phyloP scores from a whole-genome alignment of 2,329 filamentous ascomycete genomes.

The Mycocentrospora acerina region DNA sequence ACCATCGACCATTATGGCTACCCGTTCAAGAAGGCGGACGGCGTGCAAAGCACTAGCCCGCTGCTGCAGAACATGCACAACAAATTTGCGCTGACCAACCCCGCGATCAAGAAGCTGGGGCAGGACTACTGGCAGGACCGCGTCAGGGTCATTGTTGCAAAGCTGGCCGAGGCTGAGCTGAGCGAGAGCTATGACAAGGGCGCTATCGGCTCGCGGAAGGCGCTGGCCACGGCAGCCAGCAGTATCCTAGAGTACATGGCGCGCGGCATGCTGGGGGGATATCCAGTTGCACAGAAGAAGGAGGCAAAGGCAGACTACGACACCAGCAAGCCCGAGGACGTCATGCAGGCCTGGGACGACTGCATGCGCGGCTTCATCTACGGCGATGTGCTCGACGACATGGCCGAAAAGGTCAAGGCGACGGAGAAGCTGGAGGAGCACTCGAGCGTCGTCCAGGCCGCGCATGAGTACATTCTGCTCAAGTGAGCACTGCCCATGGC shows the following conservation, averaged over 20 bases:
- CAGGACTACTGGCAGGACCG: conserved; percentile 47
- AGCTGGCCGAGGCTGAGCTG: conserved; percentile 65
- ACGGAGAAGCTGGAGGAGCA: conserved; percentile 66
- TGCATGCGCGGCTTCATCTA: conserved; percentile 68
- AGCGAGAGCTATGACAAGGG: conserved; percentile 84
- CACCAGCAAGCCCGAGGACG: conserved; percentile 58
- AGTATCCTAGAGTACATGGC: conserved; percentile 69
- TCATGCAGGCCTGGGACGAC: conserved; percentile 67
- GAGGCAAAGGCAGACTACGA: conserved; percentile 55
- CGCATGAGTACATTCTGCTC: conserved; percentile 68
- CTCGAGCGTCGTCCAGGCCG: conserved; percentile 61
- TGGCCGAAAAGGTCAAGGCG: conserved; percentile 63
- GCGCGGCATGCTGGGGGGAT: conserved; percentile 66
- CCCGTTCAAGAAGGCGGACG: conserved; percentile 59
- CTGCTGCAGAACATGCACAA: conserved; percentile 69
- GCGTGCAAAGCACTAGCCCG: conserved; percentile 58
- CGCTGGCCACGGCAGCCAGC: conserved; percentile 70
- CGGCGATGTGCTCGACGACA: conserved; percentile 64
- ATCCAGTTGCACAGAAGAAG: conserved; percentile 45
- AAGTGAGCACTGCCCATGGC: conserved; percentile 55
- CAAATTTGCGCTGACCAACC: conserved; percentile 65
- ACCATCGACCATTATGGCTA: conserved; percentile 69
- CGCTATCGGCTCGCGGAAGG: conserved; percentile 71
- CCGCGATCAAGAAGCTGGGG: conserved; percentile 65
- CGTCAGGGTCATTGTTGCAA: conserved; percentile 37